phyloP scores from a whole-genome alignment of 129 eudicot genomes.

The Dittrichia graveolens region DNA sequence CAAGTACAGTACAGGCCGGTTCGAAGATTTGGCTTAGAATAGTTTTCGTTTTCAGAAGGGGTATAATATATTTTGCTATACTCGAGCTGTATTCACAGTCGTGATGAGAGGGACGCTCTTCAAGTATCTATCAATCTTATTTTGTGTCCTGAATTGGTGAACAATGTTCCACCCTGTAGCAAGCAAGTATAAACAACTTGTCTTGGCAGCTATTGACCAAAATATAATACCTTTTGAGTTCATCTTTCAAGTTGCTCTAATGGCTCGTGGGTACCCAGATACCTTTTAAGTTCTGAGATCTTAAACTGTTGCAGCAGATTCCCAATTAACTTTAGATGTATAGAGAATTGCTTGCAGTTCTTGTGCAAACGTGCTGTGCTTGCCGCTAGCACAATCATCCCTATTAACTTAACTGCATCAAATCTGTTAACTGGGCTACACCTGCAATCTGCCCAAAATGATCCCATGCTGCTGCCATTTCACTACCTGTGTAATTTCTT shows the following conservation, averaged over 20 bases:
- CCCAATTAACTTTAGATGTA: constrained; percentile 77
- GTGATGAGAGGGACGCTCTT: no score
- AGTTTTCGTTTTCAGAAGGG: no score
- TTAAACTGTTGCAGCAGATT: constrained; percentile 67
- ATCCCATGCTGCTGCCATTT: constrained; percentile 56
- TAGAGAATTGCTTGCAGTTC: constrained; percentile 85
- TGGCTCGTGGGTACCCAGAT: constrained; percentile 82
- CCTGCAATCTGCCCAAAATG: constrained; percentile 72
- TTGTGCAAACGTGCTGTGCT: constrained; percentile 87
- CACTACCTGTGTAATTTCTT: neutral
- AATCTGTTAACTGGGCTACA: constrained; percentile 69
- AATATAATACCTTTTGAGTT: constrained; percentile 76
- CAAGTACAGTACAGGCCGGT: no score
- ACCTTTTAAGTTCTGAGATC: constrained; percentile 74
- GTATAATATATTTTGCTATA: neutral
- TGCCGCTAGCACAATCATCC: constrained; percentile 79
- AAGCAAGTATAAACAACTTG: constrained; percentile 38
- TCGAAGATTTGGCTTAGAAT: no score
- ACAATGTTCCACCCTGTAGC: no score
- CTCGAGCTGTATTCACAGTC: no score
- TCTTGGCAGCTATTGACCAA: constrained; percentile 86
- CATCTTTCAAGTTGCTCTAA: constrained; percentile 83
- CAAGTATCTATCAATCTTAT: no score
- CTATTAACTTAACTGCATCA: constrained; percentile 70
- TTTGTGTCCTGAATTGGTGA: no score